A percentile compares a stretch with the other conserved stretches of the same genome.
phyloP scores from a whole-genome alignment of 331 rosid genomes.

The Spiraea crenata region DNA sequence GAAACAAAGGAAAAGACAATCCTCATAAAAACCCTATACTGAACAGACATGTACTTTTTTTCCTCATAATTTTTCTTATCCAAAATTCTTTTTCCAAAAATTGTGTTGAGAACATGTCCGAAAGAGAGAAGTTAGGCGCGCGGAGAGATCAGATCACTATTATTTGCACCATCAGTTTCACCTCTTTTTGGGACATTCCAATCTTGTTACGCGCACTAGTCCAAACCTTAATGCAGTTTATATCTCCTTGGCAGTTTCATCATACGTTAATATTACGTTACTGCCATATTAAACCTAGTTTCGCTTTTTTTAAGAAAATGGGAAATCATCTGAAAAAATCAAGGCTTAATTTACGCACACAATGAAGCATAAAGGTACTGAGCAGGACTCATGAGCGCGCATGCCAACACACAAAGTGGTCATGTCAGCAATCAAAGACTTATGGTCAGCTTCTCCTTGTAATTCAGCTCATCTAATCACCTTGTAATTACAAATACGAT shows the following conservation, averaged over 20 bases:
- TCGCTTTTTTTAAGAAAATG: constrained; percentile 31
- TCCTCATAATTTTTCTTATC: constrained; percentile 10
- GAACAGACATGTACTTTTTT: constrained; percentile 10
- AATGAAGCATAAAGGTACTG: background rate
- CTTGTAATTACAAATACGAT: too few relatives aligned
- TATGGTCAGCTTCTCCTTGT: background rate
- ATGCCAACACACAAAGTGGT: constrained; percentile 1
- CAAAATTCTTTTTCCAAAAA: background rate
- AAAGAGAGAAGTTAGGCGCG: background rate
- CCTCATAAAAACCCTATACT: background rate
- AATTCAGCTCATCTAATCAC: constrained; percentile 18
- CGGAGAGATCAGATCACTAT: background rate
- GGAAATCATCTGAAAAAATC: background rate
- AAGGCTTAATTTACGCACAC: background rate
- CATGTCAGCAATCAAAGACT: background rate
- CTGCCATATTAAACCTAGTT: constrained; percentile 16
- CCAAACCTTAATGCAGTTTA: background rate
- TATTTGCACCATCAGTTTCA: background rate
- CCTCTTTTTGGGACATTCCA: background rate
- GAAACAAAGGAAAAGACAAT: constrained; percentile 29
- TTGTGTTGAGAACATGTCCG: background rate
- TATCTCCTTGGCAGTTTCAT: constrained; percentile 18
- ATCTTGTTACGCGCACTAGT: background rate
- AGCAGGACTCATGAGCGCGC: background rate
- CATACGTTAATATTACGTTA: background rate